Conservation (phyloP, 202 grass and related monocot genomes). For the Elaeis oleifera region DNA sequence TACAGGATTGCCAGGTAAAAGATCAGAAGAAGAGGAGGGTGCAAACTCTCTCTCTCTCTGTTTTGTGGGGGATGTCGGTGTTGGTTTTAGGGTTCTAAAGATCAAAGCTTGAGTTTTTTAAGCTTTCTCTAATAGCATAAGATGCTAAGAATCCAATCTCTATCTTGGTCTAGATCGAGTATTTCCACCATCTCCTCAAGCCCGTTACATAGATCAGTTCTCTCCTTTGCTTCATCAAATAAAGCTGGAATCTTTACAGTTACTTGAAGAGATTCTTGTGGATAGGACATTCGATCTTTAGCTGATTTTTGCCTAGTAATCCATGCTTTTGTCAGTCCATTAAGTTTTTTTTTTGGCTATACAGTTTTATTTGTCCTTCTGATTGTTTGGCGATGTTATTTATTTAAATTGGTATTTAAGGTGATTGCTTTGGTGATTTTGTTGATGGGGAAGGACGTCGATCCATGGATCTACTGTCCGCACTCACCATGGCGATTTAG, state of each 20-base stretch:
- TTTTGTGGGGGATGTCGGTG: not conserved
- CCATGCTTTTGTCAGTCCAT: not conserved
- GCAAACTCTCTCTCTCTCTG: too few relatives aligned
- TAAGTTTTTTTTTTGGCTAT: too few relatives aligned
- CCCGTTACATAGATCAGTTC: slow-evolving; percentile 61
- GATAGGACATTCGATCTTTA: slow-evolving; percentile 14
- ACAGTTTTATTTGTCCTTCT: too few relatives aligned
- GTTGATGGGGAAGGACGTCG: slow-evolving; percentile 51
- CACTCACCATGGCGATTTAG: slow-evolving; percentile 44
- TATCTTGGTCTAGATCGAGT: slow-evolving; percentile 47
- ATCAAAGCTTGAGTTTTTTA: too few relatives aligned
- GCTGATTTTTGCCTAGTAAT: slow-evolving; percentile 43
- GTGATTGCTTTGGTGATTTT: slow-evolving; percentile 23
- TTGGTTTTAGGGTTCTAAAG: not conserved
- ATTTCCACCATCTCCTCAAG: slow-evolving; percentile 91
- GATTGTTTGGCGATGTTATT: not conserved
- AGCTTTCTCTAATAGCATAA: too few relatives aligned
- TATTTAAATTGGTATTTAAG: not conserved
- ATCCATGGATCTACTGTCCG: slow-evolving; percentile 46
- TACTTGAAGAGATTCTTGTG: slow-evolving; percentile 27
- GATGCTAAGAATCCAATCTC: not conserved
- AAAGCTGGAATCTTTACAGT: slow-evolving; percentile 15
- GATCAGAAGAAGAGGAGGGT: too few relatives aligned
- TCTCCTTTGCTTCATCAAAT: slow-evolving; percentile 29
- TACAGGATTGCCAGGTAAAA: slow-evolving; percentile 66